Evolutionary conservation across 192 early-diverging fungal genomes (phyloP), one percentile per base, ranked within the genome.

Genomic region (Coemansia sp.): DNA sequence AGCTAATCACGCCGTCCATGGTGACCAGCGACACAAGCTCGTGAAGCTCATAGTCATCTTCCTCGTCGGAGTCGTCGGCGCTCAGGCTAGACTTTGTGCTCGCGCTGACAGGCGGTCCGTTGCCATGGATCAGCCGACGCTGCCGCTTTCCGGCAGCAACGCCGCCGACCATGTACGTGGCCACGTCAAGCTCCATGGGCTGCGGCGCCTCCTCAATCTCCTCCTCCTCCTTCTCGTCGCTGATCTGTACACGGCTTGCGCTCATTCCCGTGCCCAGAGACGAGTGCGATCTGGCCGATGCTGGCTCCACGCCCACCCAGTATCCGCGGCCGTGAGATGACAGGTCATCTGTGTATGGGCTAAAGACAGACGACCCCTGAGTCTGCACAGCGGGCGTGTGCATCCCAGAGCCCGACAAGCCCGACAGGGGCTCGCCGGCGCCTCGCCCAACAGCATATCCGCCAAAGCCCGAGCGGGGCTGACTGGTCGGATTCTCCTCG

Each of bases 141-240:
- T 52, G 36, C 10, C 78, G 65, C 66, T 61, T 67, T 11, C 78
- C 78, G 11, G 68, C 61, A 23, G 72, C 52, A 23, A 81, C 78
- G 6, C 78, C 72, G 27, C 78, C 78, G 13, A 81, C 69, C 72
- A 81, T 53, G 42, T 70, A 81, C 18, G 78, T 81, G 16, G 78
- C 65, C 42, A 81, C 78, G 24, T 74, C 78, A 27, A 74, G 55
- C 32, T 74, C 72, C 65, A 81, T 71, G 6, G 78, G 78, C 60
- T 63, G 68, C n/a, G 78, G 78, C 19, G 68, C 78, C 59, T 81
- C 72, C 56, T 81, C 78, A 11, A 81, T 74, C 65, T 81, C 78
- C 42, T 81, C 78, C 42, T 81, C 78, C 27, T 81, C 78, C 50
- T 71, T 74, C 22, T 65, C 65, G 1, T 59, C 59, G 4, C 30